Base-by-base conservation (phyloP, 2,329 filamentous ascomycete species). In the Tothia fuscella region DNA sequence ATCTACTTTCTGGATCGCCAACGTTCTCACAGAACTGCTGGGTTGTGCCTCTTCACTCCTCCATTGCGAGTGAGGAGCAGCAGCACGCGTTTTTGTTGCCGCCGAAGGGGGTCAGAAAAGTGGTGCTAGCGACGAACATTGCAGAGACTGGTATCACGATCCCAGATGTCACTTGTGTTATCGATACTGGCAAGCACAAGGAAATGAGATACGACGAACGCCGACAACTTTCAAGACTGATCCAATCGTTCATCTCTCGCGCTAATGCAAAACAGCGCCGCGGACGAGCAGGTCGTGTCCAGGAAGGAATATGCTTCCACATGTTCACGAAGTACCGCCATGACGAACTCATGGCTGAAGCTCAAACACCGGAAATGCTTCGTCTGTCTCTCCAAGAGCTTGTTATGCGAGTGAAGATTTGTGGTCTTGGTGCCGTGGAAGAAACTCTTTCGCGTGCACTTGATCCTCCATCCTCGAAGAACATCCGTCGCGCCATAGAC, bases 91-190 rank as follows among this genome's bases (percentile, higher is more conserved):
- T 98, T 57, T 67, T 85, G 5, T 64, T 94, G 1, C 91, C 91
- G 5, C 86, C 88, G 1, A 71, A 70, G 3, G 89, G 89, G 1
- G 70, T 78, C 43, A 76, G 88, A 48, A 98, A 98, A 64, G 91
- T 98, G 48, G 89, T 98, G 2, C 72, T 98, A 42, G 88, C 91
- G 2, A 98, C 91, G 12, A 98, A 98, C 56, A 98, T 98, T 58
- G 91, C 91, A 4, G 91, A 98, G 60, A 98, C 91, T 1, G 91
- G 91, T 66, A 94, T 98, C 55, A 98, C 91, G 0, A 98, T 98
- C 49, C 91, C 91, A 1, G 91, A 98, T 56, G 85, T 98, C 22
- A 96, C 91, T 1, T 94, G 88, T 52, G 91, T 98, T 34, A 82
- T 98, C 45, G 91, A 98, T 59, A 88, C 87, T 1, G 91, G 91